Conservation (phyloP, 352 stramenopile genomes). For the Phytophthora pluvialis region DNA sequence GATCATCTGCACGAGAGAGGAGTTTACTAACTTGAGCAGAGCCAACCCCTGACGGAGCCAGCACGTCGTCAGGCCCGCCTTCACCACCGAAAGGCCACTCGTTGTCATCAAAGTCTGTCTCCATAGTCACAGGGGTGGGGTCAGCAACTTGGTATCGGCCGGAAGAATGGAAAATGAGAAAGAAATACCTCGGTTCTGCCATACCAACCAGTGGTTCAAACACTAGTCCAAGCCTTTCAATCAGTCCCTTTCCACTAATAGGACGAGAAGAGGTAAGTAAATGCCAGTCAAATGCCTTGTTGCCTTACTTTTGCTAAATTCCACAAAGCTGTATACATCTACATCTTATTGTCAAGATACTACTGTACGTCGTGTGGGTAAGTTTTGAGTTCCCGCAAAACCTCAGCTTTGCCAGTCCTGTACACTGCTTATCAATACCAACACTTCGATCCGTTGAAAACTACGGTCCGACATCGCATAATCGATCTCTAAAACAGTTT, state of each 20-base stretch:
- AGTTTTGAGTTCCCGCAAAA: too few species aligned
- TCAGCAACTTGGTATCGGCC: not conserved
- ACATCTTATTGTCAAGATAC: too few species aligned
- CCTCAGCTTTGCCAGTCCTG: too few species aligned
- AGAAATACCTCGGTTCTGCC: not conserved
- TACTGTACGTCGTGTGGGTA: too few species aligned
- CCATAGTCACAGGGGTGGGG: not conserved
- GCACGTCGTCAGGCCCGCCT: not conserved
- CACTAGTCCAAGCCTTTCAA: not conserved
- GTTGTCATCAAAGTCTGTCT: slow-evolving; percentile 11
- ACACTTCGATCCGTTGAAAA: too few species aligned
- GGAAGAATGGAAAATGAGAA: not conserved
- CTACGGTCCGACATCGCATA: too few species aligned
- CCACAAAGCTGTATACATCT: too few species aligned
- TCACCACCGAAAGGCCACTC: slow-evolving; percentile 11
- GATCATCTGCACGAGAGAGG: not conserved
- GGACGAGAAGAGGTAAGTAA: too few species aligned
- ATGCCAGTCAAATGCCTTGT: too few species aligned
- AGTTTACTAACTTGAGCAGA: slow-evolving; percentile 14
- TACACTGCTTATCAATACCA: too few species aligned
- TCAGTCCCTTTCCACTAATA: not conserved
- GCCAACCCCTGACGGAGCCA: not conserved
- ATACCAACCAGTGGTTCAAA: not conserved
- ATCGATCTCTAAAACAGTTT: too few species aligned
- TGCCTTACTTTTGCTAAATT: too few species aligned